These are phyloP conservation scores for Cardiosporidium cionae DNA, from an alignment of 169 alveolate species.

Conservation along the genomic window DNA sequence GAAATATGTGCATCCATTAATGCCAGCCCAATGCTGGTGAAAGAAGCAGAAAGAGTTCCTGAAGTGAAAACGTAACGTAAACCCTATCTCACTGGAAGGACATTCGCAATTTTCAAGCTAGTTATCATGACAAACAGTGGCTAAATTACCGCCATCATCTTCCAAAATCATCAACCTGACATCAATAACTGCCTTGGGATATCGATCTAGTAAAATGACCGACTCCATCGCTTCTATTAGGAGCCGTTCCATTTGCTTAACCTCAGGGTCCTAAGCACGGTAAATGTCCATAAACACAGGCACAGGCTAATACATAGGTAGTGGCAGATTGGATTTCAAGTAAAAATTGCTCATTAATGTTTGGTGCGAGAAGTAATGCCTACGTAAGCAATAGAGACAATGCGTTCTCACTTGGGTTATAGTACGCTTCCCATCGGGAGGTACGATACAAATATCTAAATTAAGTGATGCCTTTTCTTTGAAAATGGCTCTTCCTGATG, in stretches of 20 bases:
- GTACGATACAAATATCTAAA: background rate
- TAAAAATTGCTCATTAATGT: background rate
- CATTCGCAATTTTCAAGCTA: background rate
- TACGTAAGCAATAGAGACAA: too few relatives aligned
- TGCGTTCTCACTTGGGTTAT: background rate
- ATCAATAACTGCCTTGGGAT: constrained; percentile 15
- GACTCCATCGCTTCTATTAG: constrained; percentile 21
- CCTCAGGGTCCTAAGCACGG: too few relatives aligned
- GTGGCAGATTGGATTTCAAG: background rate
- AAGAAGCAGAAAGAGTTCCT: background rate
- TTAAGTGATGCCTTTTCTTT: background rate
- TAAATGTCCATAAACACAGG: background rate
- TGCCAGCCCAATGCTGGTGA: background rate
- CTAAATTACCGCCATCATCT: constrained; percentile 24
- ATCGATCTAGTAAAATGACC: background rate
- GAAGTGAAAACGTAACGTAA: background rate
- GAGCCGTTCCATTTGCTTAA: background rate
- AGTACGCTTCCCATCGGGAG: background rate
- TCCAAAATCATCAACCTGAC: constrained; percentile 7
- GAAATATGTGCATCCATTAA: background rate
- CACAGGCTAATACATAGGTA: background rate
- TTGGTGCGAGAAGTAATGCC: too few relatives aligned
- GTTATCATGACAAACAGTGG: background rate
- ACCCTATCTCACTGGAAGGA: background rate
- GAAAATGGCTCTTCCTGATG: background rate